Conservation (phyloP, 768 basidiomycete species). For the Chiua virens region DNA sequence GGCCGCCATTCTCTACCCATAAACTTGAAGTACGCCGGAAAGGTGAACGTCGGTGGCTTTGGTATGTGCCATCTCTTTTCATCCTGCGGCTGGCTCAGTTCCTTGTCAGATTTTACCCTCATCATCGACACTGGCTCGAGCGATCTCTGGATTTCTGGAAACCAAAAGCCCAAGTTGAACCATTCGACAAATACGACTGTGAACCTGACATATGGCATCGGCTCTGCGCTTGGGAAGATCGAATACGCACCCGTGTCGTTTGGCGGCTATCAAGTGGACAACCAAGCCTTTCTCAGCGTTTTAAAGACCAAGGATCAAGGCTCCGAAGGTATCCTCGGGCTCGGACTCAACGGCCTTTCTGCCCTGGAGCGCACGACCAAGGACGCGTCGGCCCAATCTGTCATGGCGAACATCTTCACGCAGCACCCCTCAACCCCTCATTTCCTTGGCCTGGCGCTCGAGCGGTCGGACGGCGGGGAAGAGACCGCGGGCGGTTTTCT, state of each 20-base stretch:
- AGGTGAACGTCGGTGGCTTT: constrained; percentile 30
- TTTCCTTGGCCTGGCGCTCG: constrained; percentile 43
- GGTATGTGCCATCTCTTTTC: constrained; percentile 11
- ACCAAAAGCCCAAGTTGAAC: constrained; percentile 26
- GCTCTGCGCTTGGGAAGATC: constrained; percentile 37
- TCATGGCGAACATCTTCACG: constrained; percentile 41
- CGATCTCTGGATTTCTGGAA: constrained; percentile 26
- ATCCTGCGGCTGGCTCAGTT: neutral
- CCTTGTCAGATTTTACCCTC: constrained; percentile 27
- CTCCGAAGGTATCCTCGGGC: constrained; percentile 26
- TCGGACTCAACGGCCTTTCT: constrained; percentile 28
- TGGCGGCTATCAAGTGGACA: constrained; percentile 32
- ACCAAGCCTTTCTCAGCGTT: constrained; percentile 28
- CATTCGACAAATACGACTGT: constrained; percentile 31
- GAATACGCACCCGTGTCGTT: constrained; percentile 36
- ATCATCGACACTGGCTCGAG: constrained; percentile 31
- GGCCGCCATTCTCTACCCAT: neutral
- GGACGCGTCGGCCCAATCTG: constrained; percentile 21
- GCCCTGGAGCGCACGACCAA: constrained; percentile 19
- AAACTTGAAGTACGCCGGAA: constrained; percentile 32
- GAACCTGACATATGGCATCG: constrained; percentile 39
- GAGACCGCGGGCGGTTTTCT: constrained; percentile 42
- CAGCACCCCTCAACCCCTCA: constrained; percentile 36
- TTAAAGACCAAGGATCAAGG: constrained; percentile 13
- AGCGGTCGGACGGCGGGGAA: constrained; percentile 40